Percentiles rank a stretch among this genome's conserved stretches.
phyloP scores from a whole-genome alignment of 2,329 filamentous ascomycete species.

The Penicillium sclerotiorum region DNA sequence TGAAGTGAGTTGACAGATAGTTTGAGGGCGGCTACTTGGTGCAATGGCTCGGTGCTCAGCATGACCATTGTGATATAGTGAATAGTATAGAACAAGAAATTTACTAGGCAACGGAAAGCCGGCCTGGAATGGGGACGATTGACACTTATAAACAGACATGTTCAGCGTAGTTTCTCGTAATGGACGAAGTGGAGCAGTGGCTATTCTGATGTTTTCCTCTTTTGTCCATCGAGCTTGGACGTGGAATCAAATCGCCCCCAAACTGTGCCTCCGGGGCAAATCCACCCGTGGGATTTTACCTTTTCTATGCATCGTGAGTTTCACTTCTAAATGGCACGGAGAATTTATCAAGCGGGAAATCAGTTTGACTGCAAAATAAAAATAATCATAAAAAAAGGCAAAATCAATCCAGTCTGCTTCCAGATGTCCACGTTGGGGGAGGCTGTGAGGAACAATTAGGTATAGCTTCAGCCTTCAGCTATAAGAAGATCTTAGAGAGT shows the following conservation, averaged over 20 bases:
- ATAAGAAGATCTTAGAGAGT: too few species aligned
- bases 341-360: too few species aligned
- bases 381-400: too few species aligned
- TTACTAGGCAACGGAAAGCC: neutral
- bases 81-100: neutral
- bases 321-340: too few species aligned
- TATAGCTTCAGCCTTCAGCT: too few species aligned
- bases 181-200: too few species aligned
- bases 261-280: neutral
- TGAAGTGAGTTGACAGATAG: neutral
- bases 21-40: constrained; percentile 2
- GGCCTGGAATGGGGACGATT: neutral
- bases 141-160: constrained; percentile 2
- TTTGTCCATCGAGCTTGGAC: neutral
- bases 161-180: too few species aligned
- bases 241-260: neutral
- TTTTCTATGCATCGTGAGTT: neutral
- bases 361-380: too few species aligned
- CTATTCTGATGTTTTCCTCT: neutral
- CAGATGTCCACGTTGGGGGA: too few species aligned
- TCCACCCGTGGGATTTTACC: neutral
- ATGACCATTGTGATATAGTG: neutral
- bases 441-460: too few species aligned
- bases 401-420: too few species aligned
- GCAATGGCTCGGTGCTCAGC: neutral